These are phyloP conservation scores for Forsythia suspensa DNA, from an alignment of 257 asterid species.

Conservation along the genomic window DNA sequence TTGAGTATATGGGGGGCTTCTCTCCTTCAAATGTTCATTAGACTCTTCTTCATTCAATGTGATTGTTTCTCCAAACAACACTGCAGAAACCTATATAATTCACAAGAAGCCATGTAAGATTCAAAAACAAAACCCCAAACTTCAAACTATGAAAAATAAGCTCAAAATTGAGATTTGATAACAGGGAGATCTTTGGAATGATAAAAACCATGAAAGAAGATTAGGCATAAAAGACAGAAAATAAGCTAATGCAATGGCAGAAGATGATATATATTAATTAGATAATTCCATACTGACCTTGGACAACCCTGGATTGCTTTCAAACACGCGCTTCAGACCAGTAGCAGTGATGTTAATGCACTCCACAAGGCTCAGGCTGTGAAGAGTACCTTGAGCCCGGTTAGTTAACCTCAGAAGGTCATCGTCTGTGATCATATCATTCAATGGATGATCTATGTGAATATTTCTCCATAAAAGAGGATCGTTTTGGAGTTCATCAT, in stretches of 20 bases:
- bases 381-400: conserved; percentile 70
- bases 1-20: not conserved
- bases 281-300: conserved; percentile 40
- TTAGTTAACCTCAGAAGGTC: conserved; percentile 54
- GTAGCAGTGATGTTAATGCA: conserved; percentile 52
- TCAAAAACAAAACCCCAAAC: conserved; percentile 1
- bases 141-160: not conserved
- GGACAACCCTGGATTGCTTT: conserved; percentile 50
- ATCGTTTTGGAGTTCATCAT: conserved; percentile 53
- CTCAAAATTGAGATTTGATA: not conserved
- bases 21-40: conserved; percentile 31
- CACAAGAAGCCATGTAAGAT: conserved; percentile 6
- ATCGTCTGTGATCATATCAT: conserved; percentile 46
- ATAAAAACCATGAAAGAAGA: no score
- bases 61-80: conserved; percentile 32
- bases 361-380: conserved; percentile 50
- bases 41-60: conserved; percentile 36
- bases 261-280: not conserved
- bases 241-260: not conserved
- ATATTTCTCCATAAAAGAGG: conserved; percentile 70
- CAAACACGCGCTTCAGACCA: conserved; percentile 56
- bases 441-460: conserved; percentile 42
- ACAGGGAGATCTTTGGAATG: not conserved
- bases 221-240: not conserved
- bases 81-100: not conserved